phyloP scores from a whole-genome alignment of 805 yeast species.

The Barnettozyma sucrosica region DNA sequence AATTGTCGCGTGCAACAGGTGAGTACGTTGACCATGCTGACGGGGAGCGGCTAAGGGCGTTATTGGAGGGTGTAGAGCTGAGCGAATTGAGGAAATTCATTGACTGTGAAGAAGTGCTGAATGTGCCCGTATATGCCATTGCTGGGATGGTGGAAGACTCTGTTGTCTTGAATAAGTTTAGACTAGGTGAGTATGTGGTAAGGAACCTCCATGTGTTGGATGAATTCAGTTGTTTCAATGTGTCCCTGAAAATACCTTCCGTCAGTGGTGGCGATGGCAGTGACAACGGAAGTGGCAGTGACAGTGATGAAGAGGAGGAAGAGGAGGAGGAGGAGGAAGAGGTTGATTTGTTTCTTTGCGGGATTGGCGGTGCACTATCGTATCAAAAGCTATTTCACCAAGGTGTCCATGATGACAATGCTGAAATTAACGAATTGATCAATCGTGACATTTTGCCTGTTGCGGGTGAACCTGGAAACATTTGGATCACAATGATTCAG shows the following conservation, averaged over 20 bases:
- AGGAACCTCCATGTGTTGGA: conserved; percentile 59
- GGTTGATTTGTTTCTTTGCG: conserved; percentile 49
- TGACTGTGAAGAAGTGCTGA: conserved; percentile 35
- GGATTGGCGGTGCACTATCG: conserved; percentile 68
- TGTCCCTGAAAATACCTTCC: conserved; percentile 20
- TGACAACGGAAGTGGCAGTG: too few species aligned
- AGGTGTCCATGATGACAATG: conserved; percentile 33
- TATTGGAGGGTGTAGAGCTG: conserved; percentile 32
- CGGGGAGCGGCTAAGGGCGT: conserved; percentile 29
- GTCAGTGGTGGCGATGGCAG: background rate
- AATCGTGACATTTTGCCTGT: conserved; percentile 40
- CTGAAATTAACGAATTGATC: conserved; percentile 10
- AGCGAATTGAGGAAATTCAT: conserved; percentile 49
- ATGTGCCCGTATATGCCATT: conserved; percentile 69
- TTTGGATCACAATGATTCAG: conserved; percentile 71
- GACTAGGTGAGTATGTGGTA: conserved; percentile 44
- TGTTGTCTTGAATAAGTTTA: conserved; percentile 55
- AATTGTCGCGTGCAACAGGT: conserved; percentile 41
- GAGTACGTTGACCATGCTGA: conserved; percentile 34
- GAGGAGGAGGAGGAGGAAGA: conserved; percentile 18
- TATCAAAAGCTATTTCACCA: conserved; percentile 64
- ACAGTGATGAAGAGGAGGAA: background rate
- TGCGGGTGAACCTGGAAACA: conserved; percentile 56
- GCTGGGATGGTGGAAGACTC: conserved; percentile 76
- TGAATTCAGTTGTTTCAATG: conserved; percentile 42